Conservation (phyloP, 108 stramenopile species). For the Skeletonema grethae region DNA sequence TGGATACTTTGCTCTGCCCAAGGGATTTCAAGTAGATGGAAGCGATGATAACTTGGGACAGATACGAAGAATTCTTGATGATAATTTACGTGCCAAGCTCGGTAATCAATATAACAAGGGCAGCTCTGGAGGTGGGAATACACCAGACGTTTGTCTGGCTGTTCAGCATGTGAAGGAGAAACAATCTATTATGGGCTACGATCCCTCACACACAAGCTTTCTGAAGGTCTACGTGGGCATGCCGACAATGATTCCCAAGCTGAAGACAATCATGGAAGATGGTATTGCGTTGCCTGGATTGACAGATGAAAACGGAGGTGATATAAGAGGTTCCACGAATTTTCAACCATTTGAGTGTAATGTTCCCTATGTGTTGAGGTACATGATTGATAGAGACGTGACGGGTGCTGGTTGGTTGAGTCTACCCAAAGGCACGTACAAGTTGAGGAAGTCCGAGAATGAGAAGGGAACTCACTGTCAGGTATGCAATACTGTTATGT, state of each 20-base stretch:
- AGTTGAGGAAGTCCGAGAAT: slow-evolving; percentile 52
- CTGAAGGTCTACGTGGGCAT: slow-evolving; percentile 89
- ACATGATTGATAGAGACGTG: slow-evolving; percentile 97
- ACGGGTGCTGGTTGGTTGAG: slow-evolving; percentile 96
- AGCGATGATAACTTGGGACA: slow-evolving; percentile 52
- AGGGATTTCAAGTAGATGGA: slow-evolving; percentile 55
- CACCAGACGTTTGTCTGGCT: slow-evolving; percentile 56
- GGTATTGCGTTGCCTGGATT: slow-evolving; percentile 88
- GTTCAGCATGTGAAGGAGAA: slow-evolving; percentile 64
- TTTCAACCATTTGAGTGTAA: slow-evolving; percentile 94
- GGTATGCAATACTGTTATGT: too few relatives aligned
- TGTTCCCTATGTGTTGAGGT: slow-evolving; percentile 97
- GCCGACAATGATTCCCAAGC: slow-evolving; percentile 91
- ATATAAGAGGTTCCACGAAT: slow-evolving; percentile 27
- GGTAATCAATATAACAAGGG: slow-evolving; percentile 34
- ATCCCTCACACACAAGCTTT: slow-evolving; percentile 74
- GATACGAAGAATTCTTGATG: slow-evolving; percentile 48
- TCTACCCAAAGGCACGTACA: slow-evolving; percentile 85
- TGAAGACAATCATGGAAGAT: slow-evolving; percentile 91
- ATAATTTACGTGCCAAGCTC: slow-evolving; percentile 33
- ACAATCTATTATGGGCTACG: slow-evolving; percentile 90
- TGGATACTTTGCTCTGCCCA: slow-evolving; percentile 85
- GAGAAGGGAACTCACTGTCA: slow-evolving; percentile 87
- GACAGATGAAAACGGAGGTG: slow-evolving; percentile 7
- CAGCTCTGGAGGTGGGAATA: slow-evolving; percentile 13